Evolutionary conservation across 495 filamentous ascomycete genomes (phyloP).

Genomic region (Aspergillus conjunctus): DNA sequence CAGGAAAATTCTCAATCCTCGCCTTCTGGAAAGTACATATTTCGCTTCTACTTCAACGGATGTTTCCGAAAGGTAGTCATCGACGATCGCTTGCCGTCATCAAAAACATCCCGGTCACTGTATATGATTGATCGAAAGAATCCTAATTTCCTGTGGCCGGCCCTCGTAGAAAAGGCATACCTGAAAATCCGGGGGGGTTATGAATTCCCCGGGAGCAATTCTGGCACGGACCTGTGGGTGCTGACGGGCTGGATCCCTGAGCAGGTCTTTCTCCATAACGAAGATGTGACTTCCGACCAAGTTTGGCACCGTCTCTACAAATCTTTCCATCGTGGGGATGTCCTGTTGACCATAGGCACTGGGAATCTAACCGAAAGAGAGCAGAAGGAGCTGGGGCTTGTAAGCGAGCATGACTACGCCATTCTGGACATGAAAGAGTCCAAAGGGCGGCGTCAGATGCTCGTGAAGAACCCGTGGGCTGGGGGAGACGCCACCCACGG

Average conservation of each 20-base stretch:
- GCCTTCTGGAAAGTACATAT: slow-evolving; percentile 82
- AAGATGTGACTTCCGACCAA: slow-evolving; percentile 71
- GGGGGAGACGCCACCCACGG: slow-evolving; percentile 54
- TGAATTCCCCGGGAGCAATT: slow-evolving; percentile 98
- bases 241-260: slow-evolving; percentile 96
- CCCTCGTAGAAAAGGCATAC: slow-evolving; percentile 94
- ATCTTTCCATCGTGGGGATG: slow-evolving; percentile 75
- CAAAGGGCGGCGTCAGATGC: slow-evolving; percentile 62
- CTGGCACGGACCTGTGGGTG: slow-evolving; percentile 87
- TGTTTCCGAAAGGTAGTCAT: slow-evolving; percentile 84
- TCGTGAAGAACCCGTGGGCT: slow-evolving; percentile 97
- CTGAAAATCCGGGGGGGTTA: slow-evolving; percentile 96
- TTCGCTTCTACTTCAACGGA: slow-evolving; percentile 93
- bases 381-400: slow-evolving; percentile 78
- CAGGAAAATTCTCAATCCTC: slow-evolving; percentile 61
- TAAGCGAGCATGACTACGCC: slow-evolving; percentile 91
- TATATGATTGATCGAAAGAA: slow-evolving; percentile 90
- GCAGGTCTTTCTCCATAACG: slow-evolving; percentile 84
- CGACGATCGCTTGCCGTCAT: slow-evolving; percentile 87
- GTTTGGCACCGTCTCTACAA: slow-evolving; percentile 79
- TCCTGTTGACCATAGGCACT: slow-evolving; percentile 87
- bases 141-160: slow-evolving; percentile 80
- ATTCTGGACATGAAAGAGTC: slow-evolving; percentile 77
- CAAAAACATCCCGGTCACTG: slow-evolving; percentile 68
- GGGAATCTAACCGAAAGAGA: slow-evolving; percentile 73